Base-by-base conservation (phyloP, 805 yeast species). In the Saturnispora saitoi region DNA sequence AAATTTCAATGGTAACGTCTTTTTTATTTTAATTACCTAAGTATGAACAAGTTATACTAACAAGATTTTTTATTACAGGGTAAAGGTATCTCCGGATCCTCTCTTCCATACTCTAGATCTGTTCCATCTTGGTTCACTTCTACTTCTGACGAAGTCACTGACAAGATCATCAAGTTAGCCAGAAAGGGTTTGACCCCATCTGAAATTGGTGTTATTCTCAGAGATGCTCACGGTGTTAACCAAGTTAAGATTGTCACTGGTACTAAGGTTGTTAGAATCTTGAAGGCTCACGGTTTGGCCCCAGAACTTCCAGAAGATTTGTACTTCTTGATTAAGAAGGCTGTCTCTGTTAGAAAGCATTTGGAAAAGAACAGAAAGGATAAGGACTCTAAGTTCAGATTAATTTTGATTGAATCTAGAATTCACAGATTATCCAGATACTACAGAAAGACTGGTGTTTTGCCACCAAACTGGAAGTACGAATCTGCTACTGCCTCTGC, bases 391-490 rank as follows among this genome's bases (percentile, higher is more conserved):
- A 93, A 93, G 81, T 93, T 93, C 95, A 88, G 99, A 85, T 88
- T 93, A 71, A 93, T 93, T 93, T 85, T 93, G 76, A 90, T 93
- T 75, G 99, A 93, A 81, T 91, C 98, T 61, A 90, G 99, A 89
- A 93, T 93, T 81, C 99, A 93, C 95, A 91, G 99, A 85, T 86
- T 93, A 73, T 96, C 99, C 66, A 87, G 99, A 81, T 93, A 93
- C 95, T 93, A 93, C 96, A 91, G 96, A 88, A 87, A 96, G 68
- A 96, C 88, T 68, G 80, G 95, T 70, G 98, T 93, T 68, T 84
- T 93, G 71, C 99, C 99, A 68, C 98, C 99, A 73, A 90, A 86
- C 93, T 93, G 99, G 99, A 93, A 93, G 81, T 93, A 86, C 95
- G 99, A 93, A 82, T 91, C 99, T 65, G 96, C 99, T 72, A 93